These are phyloP conservation scores for Pleurotus djamor DNA, from an alignment of 768 basidiomycete species.

Conservation along the genomic window DNA sequence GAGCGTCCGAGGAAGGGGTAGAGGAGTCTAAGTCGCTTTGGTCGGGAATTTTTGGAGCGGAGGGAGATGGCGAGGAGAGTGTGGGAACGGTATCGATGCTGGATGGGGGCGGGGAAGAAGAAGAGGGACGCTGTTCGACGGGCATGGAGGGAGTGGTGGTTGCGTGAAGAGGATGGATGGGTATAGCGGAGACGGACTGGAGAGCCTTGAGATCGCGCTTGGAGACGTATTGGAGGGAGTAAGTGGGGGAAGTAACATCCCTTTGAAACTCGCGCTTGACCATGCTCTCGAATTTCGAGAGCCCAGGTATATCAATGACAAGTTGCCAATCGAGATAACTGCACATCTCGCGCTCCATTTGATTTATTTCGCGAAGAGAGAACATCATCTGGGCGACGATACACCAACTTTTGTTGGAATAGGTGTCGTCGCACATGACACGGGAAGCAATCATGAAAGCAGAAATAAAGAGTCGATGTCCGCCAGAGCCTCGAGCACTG, in stretches of 20 bases:
- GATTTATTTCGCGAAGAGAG: conserved; percentile 84
- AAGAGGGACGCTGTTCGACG: no score
- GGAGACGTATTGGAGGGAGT: conserved; percentile 59
- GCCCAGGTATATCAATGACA: conserved; percentile 63
- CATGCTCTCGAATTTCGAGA: conserved; percentile 59
- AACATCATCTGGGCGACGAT: conserved; percentile 91
- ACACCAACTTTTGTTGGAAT: conserved; percentile 91
- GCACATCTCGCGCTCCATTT: conserved; percentile 96
- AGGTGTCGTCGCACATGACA: conserved; percentile 91
- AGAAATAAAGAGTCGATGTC: conserved; percentile 87
- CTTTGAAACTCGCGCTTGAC: conserved; percentile 57
- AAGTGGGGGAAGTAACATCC: conserved; percentile 59
- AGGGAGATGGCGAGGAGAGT: conserved; percentile 22
- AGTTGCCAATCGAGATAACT: conserved; percentile 92
- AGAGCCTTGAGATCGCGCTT: conserved; percentile 52
- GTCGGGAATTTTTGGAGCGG: conserved; percentile 54
- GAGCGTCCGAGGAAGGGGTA: conserved; percentile 61
- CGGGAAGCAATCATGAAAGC: conserved; percentile 93
- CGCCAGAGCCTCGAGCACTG: conserved; percentile 85
- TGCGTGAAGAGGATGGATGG: conserved; percentile 38
- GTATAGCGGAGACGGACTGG: conserved; percentile 33
- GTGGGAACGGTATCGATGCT: conserved; percentile 22
- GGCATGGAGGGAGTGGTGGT: conserved; percentile 48
- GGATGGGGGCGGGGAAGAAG: no score
- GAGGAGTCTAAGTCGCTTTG: conserved; percentile 45